A percentile compares a stretch with the other conserved stretches of the same genome.
These are phyloP conservation scores for Ganoderma sinense DNA, from an alignment of 1,284 basidiomycete genomes.

Conservation along the genomic window DNA sequence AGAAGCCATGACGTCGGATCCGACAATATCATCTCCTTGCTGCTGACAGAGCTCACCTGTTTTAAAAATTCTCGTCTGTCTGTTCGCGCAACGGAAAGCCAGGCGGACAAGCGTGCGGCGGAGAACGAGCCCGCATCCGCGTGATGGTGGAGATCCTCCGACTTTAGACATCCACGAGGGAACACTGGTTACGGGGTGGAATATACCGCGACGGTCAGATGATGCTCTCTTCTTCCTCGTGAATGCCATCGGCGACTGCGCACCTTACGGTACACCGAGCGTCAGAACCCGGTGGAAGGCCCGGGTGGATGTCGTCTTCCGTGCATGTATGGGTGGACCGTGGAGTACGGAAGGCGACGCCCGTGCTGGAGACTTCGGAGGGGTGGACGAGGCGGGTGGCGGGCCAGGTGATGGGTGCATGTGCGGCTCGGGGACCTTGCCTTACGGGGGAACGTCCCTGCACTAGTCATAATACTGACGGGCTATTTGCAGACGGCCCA, in stretches of 20 bases:
- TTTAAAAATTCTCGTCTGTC: background rate
- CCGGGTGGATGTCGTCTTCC: background rate
- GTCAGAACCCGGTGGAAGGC: background rate
- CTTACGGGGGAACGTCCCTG: background rate
- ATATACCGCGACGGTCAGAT: background rate
- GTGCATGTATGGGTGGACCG: background rate
- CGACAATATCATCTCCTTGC: background rate
- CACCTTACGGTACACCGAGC: background rate
- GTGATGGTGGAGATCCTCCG: background rate
- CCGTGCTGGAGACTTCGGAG: background rate
- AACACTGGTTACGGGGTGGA: background rate
- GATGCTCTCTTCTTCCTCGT: background rate
- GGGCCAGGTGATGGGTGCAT: constrained; percentile 2
- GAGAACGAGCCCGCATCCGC: background rate
- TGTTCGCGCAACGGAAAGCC: background rate
- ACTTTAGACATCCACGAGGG: background rate
- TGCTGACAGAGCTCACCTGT: background rate
- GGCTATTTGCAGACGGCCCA: background rate
- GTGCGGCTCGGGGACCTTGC: background rate
- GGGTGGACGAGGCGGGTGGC: background rate
- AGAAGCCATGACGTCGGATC: background rate
- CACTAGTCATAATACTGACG: background rate
- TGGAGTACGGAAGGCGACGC: background rate
- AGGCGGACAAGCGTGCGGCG: background rate
- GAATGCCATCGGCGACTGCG: background rate